These are phyloP conservation scores for Diplodia sapinea DNA, from an alignment of 2,329 filamentous ascomycete genomes.

Conservation along the genomic window DNA sequence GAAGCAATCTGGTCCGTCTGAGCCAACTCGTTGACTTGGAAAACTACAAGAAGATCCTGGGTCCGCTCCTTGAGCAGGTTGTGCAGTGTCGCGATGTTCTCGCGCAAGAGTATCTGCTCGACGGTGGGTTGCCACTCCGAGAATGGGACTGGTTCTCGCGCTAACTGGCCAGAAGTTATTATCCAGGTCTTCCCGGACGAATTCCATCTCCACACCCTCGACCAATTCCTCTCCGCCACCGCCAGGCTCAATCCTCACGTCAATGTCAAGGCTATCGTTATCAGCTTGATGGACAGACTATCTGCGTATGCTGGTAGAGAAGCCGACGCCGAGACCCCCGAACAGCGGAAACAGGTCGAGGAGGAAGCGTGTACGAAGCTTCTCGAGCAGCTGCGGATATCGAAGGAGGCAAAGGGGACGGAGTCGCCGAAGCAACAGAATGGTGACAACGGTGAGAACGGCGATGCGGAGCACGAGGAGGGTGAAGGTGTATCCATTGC, in stretches of 20 bases:
- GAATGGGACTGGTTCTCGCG: conserved; percentile 4
- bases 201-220: conserved; percentile 94
- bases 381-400: conserved; percentile 76
- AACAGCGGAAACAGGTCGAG: conserved; percentile 77
- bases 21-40: conserved; percentile 96
- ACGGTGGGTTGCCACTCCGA: conserved; percentile 59
- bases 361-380: conserved; percentile 81
- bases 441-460: conserved; percentile 35
- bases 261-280: conserved; percentile 97
- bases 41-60: conserved; percentile 90
- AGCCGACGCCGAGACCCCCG: conserved; percentile 70
- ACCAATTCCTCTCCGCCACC: conserved; percentile 92
- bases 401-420: conserved; percentile 59
- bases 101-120: conserved; percentile 94
- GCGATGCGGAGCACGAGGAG: conserved; percentile 33
- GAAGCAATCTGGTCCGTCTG: conserved; percentile 92
- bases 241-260: conserved; percentile 93
- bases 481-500: conserved; percentile 42
- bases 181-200: conserved; percentile 99
- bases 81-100: conserved; percentile 97
- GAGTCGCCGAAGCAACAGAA: conserved; percentile 44
- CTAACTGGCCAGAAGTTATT: conserved; percentile 68
- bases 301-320: conserved; percentile 95
- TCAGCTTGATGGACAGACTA: conserved; percentile 94
- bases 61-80: conserved; percentile 90